Evolutionary conservation across 352 stramenopile species (phyloP), one percentile per base, ranked within the genome.

Genomic region (Phytophthora melonis): DNA sequence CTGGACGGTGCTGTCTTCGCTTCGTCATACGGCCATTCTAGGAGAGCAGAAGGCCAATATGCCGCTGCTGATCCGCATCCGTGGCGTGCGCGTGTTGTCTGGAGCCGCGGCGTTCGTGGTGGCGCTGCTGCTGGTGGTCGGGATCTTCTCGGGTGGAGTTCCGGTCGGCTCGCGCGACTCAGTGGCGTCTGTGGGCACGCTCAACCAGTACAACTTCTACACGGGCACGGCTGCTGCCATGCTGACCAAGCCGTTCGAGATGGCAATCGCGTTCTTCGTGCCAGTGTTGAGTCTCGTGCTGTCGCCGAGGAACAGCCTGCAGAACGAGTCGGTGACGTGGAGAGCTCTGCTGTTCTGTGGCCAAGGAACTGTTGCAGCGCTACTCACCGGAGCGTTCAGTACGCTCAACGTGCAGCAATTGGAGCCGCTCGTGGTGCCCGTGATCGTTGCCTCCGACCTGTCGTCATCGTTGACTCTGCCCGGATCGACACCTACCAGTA

Each of bases 131-230:
- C 49, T 70, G 30, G 62, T 85, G 19, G 63, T 83, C 32, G 64
- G 32, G 1, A 23, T 84, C 27, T 80, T 86, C 52, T 64, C 60
- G 9, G 47, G 50, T 34, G 79, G 79, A 11, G 74, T 86, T 0
- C 47, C 66, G 1, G 56, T 86, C 16, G 67, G 63, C 18, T 79
- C 63, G 32, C 70, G 59, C 5, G 55, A 70, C 57, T 80, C 67
- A 3, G 72, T 68, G 32, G 63, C 63, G 25, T 60, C 49, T 3
- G 43, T 74, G 54, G 27, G 47, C 30, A 59, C 80, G n/a, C 54
- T 86, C 14, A 75, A 72, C n/a, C 25, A 78, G 14, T 82, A 88
- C 63, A 90, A 89, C 52, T 90, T 90, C 19, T 88, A 87, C 57
- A 77, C 82, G 11, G 83, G 79, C 13, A 87, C 78, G 10, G 32